These are phyloP conservation scores for Ulota crispa DNA, from an alignment of 225 moss, liverwort and hornwort species.

Conservation along the genomic window DNA sequence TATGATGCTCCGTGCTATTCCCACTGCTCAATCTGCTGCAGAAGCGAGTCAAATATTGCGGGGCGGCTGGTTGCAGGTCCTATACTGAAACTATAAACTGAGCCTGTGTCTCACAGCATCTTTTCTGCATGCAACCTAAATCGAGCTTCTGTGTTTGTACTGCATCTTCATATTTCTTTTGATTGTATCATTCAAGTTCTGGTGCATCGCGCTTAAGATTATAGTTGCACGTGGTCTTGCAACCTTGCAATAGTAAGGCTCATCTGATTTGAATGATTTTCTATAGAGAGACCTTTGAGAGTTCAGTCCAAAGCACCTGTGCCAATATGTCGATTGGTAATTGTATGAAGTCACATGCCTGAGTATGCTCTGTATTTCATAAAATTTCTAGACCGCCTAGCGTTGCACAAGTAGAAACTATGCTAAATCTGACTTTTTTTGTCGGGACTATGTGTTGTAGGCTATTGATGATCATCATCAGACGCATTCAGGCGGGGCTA, in stretches of 20 bases:
- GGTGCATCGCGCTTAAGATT: background rate
- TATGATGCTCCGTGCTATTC: constrained; percentile 60
- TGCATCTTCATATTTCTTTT: background rate
- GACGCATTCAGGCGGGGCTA: constrained; percentile 58
- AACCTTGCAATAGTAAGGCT: background rate
- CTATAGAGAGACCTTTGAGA: background rate
- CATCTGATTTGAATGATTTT: background rate
- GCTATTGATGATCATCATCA: constrained; percentile 66
- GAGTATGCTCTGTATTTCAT: background rate
- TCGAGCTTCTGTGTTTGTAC: background rate
- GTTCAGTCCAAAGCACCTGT: background rate
- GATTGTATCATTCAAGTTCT: background rate
- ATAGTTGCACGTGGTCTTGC: background rate
- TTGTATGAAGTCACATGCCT: background rate
- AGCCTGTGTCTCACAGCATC: background rate
- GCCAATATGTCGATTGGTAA: background rate
- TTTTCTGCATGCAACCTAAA: background rate
- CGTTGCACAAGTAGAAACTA: background rate
- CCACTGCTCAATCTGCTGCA: constrained; percentile 49
- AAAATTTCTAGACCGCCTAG: background rate
- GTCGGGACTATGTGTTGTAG: constrained; percentile 37
- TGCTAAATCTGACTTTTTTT: background rate
- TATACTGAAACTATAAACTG: background rate
- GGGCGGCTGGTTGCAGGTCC: constrained; percentile 65
- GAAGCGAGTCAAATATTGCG: constrained; percentile 58